Percentiles rank a stretch among this genome's conserved stretches.
Conservation (phyloP, 2,329 filamentous ascomycete genomes). For the Cladosporium sp. region DNA sequence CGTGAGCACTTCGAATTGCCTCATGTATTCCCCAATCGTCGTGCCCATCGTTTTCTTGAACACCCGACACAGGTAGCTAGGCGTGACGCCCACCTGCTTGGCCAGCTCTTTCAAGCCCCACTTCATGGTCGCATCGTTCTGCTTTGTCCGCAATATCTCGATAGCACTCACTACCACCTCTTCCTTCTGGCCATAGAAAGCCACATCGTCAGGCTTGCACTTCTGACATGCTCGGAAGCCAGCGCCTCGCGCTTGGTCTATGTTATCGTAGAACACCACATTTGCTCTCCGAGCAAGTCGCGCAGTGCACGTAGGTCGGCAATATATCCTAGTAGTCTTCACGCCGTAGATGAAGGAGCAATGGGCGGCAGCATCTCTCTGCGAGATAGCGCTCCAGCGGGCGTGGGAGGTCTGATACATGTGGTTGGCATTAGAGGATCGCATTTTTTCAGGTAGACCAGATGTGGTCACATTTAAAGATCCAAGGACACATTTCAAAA, state of each 20-base stretch:
- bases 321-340: constrained; percentile 60
- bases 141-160: constrained; percentile 41
- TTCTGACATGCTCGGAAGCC: constrained; percentile 60
- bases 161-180: constrained; percentile 47
- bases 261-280: constrained; percentile 55
- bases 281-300: constrained; percentile 60
- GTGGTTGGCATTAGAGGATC: neutral
- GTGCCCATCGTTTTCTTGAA: constrained; percentile 46
- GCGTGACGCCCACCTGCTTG: constrained; percentile 52
- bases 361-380: constrained; percentile 10
- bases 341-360: constrained; percentile 57
- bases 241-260: constrained; percentile 48
- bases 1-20: neutral
- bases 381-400: constrained; percentile 13
- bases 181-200: constrained; percentile 34
- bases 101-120: constrained; percentile 41
- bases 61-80: constrained; percentile 59
- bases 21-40: constrained; percentile 14
- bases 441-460: neutral
- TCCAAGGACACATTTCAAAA: neutral
- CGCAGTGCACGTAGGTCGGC: constrained; percentile 60
- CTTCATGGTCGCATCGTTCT: constrained; percentile 32
- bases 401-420: constrained; percentile 11
- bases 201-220: constrained; percentile 47
- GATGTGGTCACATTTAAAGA: neutral